phyloP scores from a whole-genome alignment of 257 asterid species.

The Nicotiana paniculata region DNA sequence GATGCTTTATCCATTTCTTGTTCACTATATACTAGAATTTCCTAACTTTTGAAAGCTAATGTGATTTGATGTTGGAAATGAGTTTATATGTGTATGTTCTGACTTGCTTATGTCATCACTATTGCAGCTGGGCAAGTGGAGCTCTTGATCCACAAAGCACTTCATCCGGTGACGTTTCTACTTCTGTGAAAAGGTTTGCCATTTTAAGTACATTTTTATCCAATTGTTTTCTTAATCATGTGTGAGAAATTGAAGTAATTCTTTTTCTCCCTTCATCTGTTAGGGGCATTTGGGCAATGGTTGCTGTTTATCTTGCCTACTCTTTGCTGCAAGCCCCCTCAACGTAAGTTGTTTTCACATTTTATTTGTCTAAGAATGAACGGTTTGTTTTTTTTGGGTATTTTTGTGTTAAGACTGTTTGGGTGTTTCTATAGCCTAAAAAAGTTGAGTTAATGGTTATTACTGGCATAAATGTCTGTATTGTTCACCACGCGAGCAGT shows the following conservation, averaged over 20 bases:
- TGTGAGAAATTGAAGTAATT: slow-evolving; percentile 5
- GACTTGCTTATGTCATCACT: neutral
- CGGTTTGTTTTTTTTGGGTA: slow-evolving; percentile 1
- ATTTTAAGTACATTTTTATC: neutral
- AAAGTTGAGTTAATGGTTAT: neutral
- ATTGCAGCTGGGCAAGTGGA: slow-evolving; percentile 94
- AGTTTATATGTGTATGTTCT: neutral
- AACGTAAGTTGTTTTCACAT: slow-evolving; percentile 53
- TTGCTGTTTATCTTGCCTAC: slow-evolving; percentile 90
- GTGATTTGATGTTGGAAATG: neutral
- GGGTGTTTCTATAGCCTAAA: neutral
- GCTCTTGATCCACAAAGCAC: slow-evolving; percentile 76
- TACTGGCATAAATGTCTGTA: neutral
- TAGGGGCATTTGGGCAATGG: slow-evolving; percentile 96
- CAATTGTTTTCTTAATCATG: neutral
- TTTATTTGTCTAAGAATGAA: neutral
- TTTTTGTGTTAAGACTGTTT: neutral
- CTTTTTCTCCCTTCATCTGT: slow-evolving; percentile 20
- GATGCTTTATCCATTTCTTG: neutral
- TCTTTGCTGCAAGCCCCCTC: slow-evolving; percentile 98
- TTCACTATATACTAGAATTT: neutral
- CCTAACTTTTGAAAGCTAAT: neutral
- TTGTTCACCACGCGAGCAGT: neutral
- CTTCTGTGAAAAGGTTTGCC: slow-evolving; percentile 72
- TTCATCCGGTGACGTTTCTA: slow-evolving; percentile 44